Evolutionary conservation across 176 grass and related monocot species (phyloP).

Genomic region (Carex cristatella): DNA sequence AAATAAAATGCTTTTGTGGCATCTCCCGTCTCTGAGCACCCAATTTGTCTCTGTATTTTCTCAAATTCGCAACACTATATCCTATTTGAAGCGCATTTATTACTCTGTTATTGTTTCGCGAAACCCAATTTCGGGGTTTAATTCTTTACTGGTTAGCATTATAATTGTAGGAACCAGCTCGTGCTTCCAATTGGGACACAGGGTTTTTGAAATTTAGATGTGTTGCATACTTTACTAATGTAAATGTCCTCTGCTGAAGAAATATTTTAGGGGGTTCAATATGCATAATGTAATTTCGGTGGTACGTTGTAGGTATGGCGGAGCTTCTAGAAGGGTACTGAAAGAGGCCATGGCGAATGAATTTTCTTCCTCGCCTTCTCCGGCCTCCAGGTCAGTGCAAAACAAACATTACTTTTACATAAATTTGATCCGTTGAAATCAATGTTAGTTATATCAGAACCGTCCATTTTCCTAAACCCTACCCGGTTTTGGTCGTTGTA

Average conservation of each 20-base stretch:
- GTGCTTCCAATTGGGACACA: not conserved
- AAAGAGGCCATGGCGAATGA: slow-evolving; percentile 1
- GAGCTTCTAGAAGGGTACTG: slow-evolving; percentile 19
- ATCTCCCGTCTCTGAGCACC: not conserved
- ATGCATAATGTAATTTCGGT: not conserved
- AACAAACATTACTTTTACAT: not conserved
- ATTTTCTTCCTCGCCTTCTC: slow-evolving; percentile 13
- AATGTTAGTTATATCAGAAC: not conserved
- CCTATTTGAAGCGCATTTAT: not conserved
- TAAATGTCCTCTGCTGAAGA: not conserved
- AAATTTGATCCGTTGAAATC: not conserved
- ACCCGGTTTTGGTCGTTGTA: not conserved
- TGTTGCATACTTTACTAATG: not conserved
- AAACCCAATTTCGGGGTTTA: not conserved
- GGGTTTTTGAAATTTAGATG: not conserved
- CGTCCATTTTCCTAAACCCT: not conserved
- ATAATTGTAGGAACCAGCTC: not conserved
- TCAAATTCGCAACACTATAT: not conserved
- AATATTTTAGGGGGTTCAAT: not conserved
- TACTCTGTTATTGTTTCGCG: not conserved
- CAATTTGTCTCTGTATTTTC: not conserved
- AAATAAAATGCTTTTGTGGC: not conserved
- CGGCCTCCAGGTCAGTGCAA: slow-evolving; percentile 5
- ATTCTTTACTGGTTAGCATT: not conserved
- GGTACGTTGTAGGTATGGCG: slow-evolving; percentile 19